Percentiles rank a stretch among this genome's conserved stretches.
These are phyloP conservation scores for Chaetomiaceae sp. DNA, from an alignment of 2,329 filamentous ascomycete species.

Conservation along the genomic window DNA sequence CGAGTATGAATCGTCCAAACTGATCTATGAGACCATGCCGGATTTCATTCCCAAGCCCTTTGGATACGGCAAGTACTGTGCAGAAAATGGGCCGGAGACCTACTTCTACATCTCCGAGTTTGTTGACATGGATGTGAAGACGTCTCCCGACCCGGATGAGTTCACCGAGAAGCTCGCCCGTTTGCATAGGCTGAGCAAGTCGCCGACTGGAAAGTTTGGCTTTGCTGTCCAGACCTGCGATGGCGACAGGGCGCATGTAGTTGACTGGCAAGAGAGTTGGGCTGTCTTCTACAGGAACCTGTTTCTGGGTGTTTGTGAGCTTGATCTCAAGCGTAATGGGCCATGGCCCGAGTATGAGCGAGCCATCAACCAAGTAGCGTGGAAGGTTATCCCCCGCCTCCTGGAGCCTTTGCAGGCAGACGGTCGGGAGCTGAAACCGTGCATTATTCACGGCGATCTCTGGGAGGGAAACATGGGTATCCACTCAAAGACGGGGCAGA, in stretches of 20 bases:
- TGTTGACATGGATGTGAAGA: constrained; percentile 22
- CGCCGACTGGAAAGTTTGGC: constrained; percentile 33
- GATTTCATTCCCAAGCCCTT: constrained; percentile 10
- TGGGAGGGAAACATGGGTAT: constrained; percentile 41
- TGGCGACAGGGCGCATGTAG: constrained; percentile 29
- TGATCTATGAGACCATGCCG: constrained; percentile 7
- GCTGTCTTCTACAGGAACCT: constrained; percentile 25
- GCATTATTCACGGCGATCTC: constrained; percentile 37
- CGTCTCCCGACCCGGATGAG: constrained; percentile 18
- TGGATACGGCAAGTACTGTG: constrained; percentile 15
- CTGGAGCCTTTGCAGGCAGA: constrained; percentile 25
- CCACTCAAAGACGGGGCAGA: constrained; percentile 29
- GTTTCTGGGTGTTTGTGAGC: constrained; percentile 21
- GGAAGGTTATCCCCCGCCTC: constrained; percentile 31
- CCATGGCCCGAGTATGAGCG: constrained; percentile 23
- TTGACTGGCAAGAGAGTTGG: constrained; percentile 32
- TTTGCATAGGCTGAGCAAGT: constrained; percentile 21
- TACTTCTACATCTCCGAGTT: constrained; percentile 25
- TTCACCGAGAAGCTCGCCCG: constrained; percentile 22
- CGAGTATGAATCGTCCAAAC: constrained; percentile 10
- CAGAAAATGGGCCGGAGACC: constrained; percentile 4
- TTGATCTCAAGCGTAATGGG: constrained; percentile 23
- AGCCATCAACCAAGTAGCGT: constrained; percentile 19
- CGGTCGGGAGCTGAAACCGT: constrained; percentile 27
- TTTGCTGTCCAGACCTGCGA: constrained; percentile 34